Evolutionary conservation across 2,329 filamentous ascomycete species (phyloP), one percentile per base, ranked within the genome.

Genomic region (Trichoderma sp.): DNA sequence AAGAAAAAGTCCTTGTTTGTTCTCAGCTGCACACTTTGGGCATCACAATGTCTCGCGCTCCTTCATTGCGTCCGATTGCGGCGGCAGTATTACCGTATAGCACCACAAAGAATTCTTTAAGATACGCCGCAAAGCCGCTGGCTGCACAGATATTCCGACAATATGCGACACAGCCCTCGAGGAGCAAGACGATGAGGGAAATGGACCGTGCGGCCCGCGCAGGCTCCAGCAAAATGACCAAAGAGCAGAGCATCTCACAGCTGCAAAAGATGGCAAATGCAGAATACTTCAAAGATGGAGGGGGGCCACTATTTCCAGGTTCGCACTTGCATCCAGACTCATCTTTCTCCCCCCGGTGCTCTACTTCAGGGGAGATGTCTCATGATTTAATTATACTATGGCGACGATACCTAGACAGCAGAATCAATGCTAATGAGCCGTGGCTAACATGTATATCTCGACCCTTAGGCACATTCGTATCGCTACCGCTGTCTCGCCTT

Each of bases 381-480:
- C 2, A 8, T 1, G 5, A 24, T 30, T 2, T 21, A 7, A 24
- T 54, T 34, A 3, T 37, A 55, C 49, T 24, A 4, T 54, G 16
- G 34, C 18, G 8, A 11, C 39, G 18, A 18, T 43, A 43, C 4
- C 13, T 34, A 21, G 11, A 18, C 6, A 26, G 28, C 52, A 56
- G 6, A n/a, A 43, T n/a, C 16, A 43, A 28, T 28, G 39, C 39
- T n/a, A 59, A 54, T 10, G 51, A 7, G n/a, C 16, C 8, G n/a
- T 39, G 30, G 59, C 59, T 63, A 28, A 63, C 59, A 28, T 14
- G 39, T 43, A 14, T 14, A 51, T 2, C 10, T 34, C 7, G 2
- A n/a, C n/a, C 59, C 21, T 16, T 68, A 86, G 85, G 81, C 71
- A 85, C 84, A n/a, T 83, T 86, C 66, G 75, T 86, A 56, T 71